Evolutionary conservation across 805 yeast species (phyloP).

Genomic region (Saccharomycopsis microspora): DNA sequence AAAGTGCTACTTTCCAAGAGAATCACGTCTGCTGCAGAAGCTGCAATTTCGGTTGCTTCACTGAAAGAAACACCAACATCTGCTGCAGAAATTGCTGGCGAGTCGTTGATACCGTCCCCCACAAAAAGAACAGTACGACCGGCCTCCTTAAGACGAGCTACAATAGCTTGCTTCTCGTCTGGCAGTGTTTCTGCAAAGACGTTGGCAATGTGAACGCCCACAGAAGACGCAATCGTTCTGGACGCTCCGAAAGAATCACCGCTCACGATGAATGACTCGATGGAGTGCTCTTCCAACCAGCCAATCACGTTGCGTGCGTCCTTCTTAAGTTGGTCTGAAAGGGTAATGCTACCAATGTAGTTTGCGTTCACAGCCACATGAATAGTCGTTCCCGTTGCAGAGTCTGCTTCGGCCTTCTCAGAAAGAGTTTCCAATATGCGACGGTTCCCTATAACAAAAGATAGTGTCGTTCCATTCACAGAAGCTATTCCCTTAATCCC

Average conservation of each 20-base stretch:
- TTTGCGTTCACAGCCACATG: conserved; percentile 46
- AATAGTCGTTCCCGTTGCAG: conserved; percentile 13
- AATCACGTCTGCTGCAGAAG: conserved; percentile 93
- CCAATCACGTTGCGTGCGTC: conserved; percentile 53
- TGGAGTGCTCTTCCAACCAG: conserved; percentile 39
- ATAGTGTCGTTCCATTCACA: conserved; percentile 19
- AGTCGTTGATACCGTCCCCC: conserved; percentile 97
- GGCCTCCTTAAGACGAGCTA: conserved; percentile 38
- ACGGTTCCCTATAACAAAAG: conserved; percentile 44
- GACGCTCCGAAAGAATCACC: conserved; percentile 74
- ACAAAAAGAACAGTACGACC: conserved; percentile 55
- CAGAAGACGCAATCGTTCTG: conserved; percentile 44
- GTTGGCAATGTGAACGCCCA: conserved; percentile 54
- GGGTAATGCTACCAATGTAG: conserved; percentile 53
- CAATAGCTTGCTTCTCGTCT: conserved; percentile 57
- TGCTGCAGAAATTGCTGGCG: conserved; percentile 87
- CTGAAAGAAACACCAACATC: conserved; percentile 87
- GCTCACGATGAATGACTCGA: conserved; percentile 73
- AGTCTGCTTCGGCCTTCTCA: conserved; percentile 1
- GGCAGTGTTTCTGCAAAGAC: conserved; percentile 75
- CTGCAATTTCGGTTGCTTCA: conserved; percentile 91
- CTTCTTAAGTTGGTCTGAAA: conserved; percentile 56
- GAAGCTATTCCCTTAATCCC: conserved; percentile 24
- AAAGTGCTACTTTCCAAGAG: conserved; percentile 35
- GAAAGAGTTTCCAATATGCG: conserved; percentile 14